Evolutionary conservation across 2,329 filamentous ascomycete species (phyloP).

Genomic region (Colletotrichum tamarilloi): DNA sequence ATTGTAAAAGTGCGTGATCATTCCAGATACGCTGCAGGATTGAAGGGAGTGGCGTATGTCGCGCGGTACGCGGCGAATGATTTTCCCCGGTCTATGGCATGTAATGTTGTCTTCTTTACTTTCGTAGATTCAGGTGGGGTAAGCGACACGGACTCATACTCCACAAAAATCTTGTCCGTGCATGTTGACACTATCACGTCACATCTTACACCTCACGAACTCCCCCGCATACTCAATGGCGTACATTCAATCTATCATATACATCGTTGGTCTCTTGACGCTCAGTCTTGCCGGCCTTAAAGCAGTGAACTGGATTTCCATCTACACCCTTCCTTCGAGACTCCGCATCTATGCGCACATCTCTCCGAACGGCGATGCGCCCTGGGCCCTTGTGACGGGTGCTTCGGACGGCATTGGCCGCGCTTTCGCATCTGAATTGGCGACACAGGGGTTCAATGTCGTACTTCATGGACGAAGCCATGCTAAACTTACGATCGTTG

Average conservation of each 20-base stretch:
- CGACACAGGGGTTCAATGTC: not conserved
- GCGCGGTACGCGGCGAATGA: no score
- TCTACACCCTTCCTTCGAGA: not conserved
- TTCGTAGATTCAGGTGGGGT: no score
- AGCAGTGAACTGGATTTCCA: not conserved
- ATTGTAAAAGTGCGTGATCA: no score
- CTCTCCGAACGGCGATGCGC: not conserved
- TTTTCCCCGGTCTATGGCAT: no score
- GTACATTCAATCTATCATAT: not conserved
- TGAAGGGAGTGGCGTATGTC: no score
- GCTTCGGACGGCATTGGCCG: not conserved
- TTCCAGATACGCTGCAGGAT: no score
- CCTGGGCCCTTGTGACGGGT: not conserved
- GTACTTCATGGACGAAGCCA: not conserved
- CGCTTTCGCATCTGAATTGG: not conserved
- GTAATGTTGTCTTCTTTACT: no score
- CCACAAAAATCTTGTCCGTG: no score
- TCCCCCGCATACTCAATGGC: not conserved
- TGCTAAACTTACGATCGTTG: not conserved
- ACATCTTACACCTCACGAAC: not conserved
- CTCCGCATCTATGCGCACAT: not conserved
- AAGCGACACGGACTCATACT: no score
- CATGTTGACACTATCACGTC: no score
- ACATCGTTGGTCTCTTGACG: not conserved
- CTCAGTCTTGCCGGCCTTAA: not conserved